Percentiles rank a stretch among this genome's conserved stretches.
Conservation (phyloP, 371 early-diverging fungal genomes). For the Syncephalastrum contaminatum region DNA sequence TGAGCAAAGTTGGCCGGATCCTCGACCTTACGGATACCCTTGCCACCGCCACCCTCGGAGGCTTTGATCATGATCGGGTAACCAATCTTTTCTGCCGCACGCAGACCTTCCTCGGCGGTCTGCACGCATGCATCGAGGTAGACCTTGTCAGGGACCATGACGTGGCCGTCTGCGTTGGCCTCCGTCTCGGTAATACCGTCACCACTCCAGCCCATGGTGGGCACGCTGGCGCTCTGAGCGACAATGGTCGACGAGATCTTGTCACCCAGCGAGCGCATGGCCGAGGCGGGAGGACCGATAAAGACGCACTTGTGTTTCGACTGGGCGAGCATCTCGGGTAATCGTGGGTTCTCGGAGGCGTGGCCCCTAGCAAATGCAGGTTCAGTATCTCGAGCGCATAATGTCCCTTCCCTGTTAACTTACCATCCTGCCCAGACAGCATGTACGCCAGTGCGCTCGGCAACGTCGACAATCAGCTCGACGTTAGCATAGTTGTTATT, state of each 20-base stretch:
- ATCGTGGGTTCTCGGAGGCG: conserved; percentile 96
- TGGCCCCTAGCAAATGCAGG: conserved; percentile 88
- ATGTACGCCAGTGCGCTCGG: conserved; percentile 93
- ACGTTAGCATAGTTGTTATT: conserved; percentile 99
- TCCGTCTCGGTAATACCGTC: conserved; percentile 76
- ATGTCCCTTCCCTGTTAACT: conserved; percentile 14
- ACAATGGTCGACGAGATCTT: conserved; percentile 99
- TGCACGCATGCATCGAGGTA: conserved; percentile 82
- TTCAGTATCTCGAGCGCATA: conserved; percentile 1
- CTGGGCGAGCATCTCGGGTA: conserved; percentile 88
- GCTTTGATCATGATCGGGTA: conserved; percentile 99
- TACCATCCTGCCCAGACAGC: conserved; percentile 74
- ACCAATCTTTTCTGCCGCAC: conserved; percentile 84
- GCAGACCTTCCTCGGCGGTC: conserved; percentile 75
- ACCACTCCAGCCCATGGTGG: conserved; percentile 96
- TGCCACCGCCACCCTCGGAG: conserved; percentile 99
- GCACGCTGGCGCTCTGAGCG: conserved; percentile 95
- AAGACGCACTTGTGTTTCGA: conserved; percentile 85
- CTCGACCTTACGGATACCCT: conserved; percentile 95
- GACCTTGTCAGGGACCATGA: conserved; percentile 77
- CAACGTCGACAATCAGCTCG: conserved; percentile 95
- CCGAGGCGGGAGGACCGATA: conserved; percentile 98
- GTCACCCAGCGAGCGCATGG: conserved; percentile 98
- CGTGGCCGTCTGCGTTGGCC: conserved; percentile 66
- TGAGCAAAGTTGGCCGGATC: conserved; percentile 70